Conservation (phyloP, 768 basidiomycete species). For the Myochromella boudieri region DNA sequence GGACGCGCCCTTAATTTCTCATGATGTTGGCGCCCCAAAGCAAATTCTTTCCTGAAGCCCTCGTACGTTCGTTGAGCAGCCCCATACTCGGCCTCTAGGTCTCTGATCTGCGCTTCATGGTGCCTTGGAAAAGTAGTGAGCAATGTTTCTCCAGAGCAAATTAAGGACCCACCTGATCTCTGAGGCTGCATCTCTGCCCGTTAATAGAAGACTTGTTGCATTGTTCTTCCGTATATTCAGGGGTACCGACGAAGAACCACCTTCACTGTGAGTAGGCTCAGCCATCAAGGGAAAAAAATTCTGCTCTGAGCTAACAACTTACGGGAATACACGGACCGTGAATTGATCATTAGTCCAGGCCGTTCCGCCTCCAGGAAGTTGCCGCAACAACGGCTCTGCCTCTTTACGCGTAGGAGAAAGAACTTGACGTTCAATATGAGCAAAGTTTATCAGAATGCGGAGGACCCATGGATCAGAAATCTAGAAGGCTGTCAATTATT, state of each 20-base stretch:
- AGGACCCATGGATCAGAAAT: conserved; percentile 71
- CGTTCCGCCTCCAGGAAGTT: conserved; percentile 45
- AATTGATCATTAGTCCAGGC: conserved; percentile 68
- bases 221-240: conserved; percentile 26
- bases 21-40: conserved; percentile 24
- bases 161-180: conserved; percentile 40
- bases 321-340: conserved; percentile 66
- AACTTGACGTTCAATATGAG: conserved; percentile 68
- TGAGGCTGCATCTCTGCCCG: conserved; percentile 46
- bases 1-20: conserved; percentile 33
- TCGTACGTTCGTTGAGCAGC: conserved; percentile 24
- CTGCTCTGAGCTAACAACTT: conserved; percentile 25
- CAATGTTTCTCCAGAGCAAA: neutral
- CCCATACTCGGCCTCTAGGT: conserved; percentile 37
- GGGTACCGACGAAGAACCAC: conserved; percentile 58
- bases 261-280: conserved; percentile 52
- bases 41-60: conserved; percentile 29
- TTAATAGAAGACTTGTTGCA: conserved; percentile 51
- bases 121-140: conserved; percentile 33
- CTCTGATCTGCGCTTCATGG: conserved; percentile 38
- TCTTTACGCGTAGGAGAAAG: conserved; percentile 64
- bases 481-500: conserved; percentile 41
- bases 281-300: too few relatives aligned
- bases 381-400: conserved; percentile 53
- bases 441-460: conserved; percentile 78